Base-by-base conservation (phyloP, 495 filamentous ascomycete genomes). In the Hypoxylon lienhwacheense region DNA sequence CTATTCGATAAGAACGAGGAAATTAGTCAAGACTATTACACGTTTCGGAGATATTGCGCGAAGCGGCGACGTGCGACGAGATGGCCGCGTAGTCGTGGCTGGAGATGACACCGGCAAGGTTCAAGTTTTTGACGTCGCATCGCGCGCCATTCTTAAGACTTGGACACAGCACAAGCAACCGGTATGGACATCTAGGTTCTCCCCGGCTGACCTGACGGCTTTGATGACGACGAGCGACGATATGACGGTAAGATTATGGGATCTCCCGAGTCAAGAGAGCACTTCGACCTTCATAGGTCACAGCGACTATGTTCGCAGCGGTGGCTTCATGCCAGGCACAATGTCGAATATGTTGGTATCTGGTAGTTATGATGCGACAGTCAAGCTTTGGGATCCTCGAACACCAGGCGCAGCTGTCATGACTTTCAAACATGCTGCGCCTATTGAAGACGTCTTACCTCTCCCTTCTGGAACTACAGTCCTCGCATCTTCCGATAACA, bases 161-260 rank as follows among this genome's bases (percentile, higher is more conserved):
- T 99, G 93, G 95, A 84, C 85, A 55, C 85, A 92, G 34, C 93
- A 98, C 71, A 91, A 92, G 72, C 91, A 95, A 75, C 88, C 95
- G 31, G 91, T 96, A 26, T 96, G 93, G 86, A 82, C 85, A 16
- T 89, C 88, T 33, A 87, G 88, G 60, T 97, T 93, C 77, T 89
- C 85, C 14, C 91, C 91, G 5, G 83, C 82, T 40, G 89, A 93
- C 24, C 79, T 95, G 22, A 99, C 93, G 0, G 82, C 82, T 1
- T 70, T 97, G 19, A 84, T 97, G 80, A 90, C 85, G 40, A 81
- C 83, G 19, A 87, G 85, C 70, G 93, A 99, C 62, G 93, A 99
- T 68, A 84, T 86, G 31, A 96, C 90, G 0, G 90, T 99, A 5
- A 77, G 92, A 32, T 67, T 97, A 49, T 99, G 93, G 93, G 93